A percentile compares a stretch with the other conserved stretches of the same genome.
Conservation (phyloP, 805 yeast genomes). For the Yarrowia keelungensis region DNA sequence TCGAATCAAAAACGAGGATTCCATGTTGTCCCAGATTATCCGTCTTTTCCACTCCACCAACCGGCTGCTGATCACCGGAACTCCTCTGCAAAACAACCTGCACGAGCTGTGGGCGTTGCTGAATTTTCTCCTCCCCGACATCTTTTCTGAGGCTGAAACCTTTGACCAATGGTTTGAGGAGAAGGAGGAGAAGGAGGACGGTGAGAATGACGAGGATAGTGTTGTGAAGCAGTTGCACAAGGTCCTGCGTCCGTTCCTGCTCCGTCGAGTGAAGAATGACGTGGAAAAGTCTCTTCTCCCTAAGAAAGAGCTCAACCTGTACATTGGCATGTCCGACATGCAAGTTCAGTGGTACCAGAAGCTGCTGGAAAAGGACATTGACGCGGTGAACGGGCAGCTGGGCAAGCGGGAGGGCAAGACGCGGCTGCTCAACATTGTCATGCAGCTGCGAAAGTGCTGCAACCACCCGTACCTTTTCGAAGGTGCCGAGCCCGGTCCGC, state of each 20-base stretch:
- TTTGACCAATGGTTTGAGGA: conserved; percentile 91
- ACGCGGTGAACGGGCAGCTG: conserved; percentile 95
- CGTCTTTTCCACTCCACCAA: conserved; percentile 85
- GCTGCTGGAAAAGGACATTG: conserved; percentile 88
- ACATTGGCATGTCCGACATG: conserved; percentile 96
- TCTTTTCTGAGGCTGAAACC: conserved; percentile 86
- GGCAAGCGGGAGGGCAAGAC: conserved; percentile 91
- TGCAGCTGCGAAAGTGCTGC: conserved; percentile 96
- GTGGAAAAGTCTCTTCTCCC: conserved; percentile 92
- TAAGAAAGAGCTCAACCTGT: conserved; percentile 86
- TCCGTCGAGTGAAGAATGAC: conserved; percentile 89
- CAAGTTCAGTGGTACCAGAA: conserved; percentile 91
- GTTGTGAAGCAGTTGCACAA: conserved; percentile 90
- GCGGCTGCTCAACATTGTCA: conserved; percentile 86
- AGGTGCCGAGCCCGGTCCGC: conserved; percentile 99
- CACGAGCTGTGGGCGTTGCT: conserved; percentile 97
- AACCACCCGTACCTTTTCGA: conserved; percentile 96
- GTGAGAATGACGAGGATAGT: conserved; percentile 63
- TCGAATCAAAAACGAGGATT: conserved; percentile 92
- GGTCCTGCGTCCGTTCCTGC: conserved; percentile 82
- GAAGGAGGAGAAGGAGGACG: conserved; percentile 53
- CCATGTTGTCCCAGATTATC: conserved; percentile 89
- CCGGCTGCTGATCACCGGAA: conserved; percentile 89
- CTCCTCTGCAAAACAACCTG: conserved; percentile 91
- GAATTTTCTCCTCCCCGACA: conserved; percentile 91